A percentile compares a stretch with the other conserved stretches of the same genome.
Evolutionary conservation across 2,329 filamentous ascomycete species (phyloP).

Genomic region (Verticillium tricorpus): DNA sequence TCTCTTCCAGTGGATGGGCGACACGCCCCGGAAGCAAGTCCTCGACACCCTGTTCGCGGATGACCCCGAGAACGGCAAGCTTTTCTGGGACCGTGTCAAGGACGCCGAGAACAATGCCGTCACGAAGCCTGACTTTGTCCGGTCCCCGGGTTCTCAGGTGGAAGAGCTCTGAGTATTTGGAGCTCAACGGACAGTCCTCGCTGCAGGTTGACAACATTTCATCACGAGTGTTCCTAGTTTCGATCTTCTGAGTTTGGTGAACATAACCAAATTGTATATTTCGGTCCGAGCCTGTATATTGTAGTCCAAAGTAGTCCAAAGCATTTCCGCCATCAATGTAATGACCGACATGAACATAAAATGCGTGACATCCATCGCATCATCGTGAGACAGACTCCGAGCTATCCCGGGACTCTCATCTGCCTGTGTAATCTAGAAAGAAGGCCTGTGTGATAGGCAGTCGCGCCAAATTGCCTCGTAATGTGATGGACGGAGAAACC

Average conservation of each 20-base stretch:
- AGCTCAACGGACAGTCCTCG: too few species aligned
- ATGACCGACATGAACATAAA: too few species aligned
- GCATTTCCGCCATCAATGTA: too few species aligned
- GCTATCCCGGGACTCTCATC: too few species aligned
- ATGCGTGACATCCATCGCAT: too few species aligned
- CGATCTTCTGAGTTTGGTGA: neutral
- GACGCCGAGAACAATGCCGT: conserved; percentile 56
- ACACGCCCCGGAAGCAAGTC: conserved; percentile 63
- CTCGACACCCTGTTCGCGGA: conserved; percentile 62
- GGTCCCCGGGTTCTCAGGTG: neutral
- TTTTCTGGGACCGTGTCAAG: conserved; percentile 59
- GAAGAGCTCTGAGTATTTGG: neutral
- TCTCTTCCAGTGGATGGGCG: conserved; percentile 72
- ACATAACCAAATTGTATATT: neutral
- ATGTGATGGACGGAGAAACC: too few species aligned
- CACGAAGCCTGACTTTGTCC: conserved; percentile 22
- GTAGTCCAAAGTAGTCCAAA: too few species aligned
- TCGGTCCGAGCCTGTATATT: neutral
- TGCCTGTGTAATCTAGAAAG: too few species aligned
- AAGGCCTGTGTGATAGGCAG: too few species aligned
- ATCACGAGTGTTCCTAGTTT: neutral
- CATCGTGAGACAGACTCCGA: too few species aligned
- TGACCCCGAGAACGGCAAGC: conserved; percentile 55
- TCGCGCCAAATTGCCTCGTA: too few species aligned
- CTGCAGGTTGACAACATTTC: neutral